These are phyloP conservation scores for Lactifluus hygrophoroides DNA, from an alignment of 768 basidiomycete species.

Conservation along the genomic window DNA sequence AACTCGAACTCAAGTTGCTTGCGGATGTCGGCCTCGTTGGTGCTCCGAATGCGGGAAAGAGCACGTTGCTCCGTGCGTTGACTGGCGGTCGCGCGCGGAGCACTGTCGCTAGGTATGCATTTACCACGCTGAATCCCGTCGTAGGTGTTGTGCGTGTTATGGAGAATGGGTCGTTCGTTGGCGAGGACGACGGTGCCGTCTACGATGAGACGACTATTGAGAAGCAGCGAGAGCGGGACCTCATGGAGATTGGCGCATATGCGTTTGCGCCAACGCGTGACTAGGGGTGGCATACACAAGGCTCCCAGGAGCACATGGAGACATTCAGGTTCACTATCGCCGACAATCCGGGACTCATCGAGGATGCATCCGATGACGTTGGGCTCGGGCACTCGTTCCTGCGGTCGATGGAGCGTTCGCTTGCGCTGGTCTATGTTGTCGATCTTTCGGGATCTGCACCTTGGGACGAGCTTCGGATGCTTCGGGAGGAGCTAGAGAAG, in stretches of 20 bases:
- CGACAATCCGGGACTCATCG: conserved; percentile 93
- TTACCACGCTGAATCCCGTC: conserved; percentile 93
- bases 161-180: conserved; percentile 70
- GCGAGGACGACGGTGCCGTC: conserved; percentile 40
- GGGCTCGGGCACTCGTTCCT: conserved; percentile 93
- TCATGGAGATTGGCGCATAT: conserved; percentile 44
- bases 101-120: conserved; percentile 63
- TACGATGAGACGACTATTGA: conserved; percentile 65
- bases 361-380: conserved; percentile 75
- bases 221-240: conserved; percentile 34
- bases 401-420: conserved; percentile 85
- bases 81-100: conserved; percentile 79
- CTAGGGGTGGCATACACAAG: conserved; percentile 24
- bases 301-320: conserved; percentile 37
- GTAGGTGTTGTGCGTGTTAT: conserved; percentile 83
- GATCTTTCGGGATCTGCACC: conserved; percentile 72
- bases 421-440: conserved; percentile 86
- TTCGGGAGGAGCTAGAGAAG: conserved; percentile 77
- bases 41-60: conserved; percentile 91
- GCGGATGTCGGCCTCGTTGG: conserved; percentile 96
- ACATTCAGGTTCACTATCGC: conserved; percentile 88
- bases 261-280: conserved; percentile 46
- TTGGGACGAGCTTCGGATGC: conserved; percentile 63
- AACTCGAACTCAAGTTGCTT: conserved; percentile 85
- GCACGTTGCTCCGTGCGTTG: conserved; percentile 85